These are phyloP conservation scores for Suillus bovinus DNA, from an alignment of 768 basidiomycete species.

Conservation along the genomic window DNA sequence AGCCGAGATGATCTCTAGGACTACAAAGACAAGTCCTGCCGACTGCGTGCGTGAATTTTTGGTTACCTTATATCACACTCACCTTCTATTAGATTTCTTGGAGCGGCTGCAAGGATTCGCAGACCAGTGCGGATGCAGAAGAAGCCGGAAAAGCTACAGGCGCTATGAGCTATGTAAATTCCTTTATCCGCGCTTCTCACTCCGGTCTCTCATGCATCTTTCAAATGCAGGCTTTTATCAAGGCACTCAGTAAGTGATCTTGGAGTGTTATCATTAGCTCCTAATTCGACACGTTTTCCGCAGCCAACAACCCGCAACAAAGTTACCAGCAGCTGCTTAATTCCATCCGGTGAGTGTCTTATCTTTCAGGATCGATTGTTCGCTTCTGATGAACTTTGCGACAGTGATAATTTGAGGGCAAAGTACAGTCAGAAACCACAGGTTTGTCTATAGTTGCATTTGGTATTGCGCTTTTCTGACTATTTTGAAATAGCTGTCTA, in stretches of 20 bases:
- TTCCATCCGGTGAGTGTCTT: slow-evolving; percentile 39
- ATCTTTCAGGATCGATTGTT: background rate
- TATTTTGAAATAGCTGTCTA: slow-evolving; percentile 35
- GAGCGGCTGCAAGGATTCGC: slow-evolving; percentile 79
- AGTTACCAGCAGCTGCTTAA: slow-evolving; percentile 52
- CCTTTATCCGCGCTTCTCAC: background rate
- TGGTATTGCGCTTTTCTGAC: slow-evolving; percentile 12
- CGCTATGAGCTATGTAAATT: slow-evolving; percentile 76
- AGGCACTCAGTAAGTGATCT: slow-evolving; percentile 46
- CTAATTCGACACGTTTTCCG: slow-evolving; percentile 6
- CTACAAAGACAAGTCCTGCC: slow-evolving; percentile 74
- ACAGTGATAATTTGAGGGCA: slow-evolving; percentile 40
- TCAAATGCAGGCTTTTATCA: slow-evolving; percentile 52
- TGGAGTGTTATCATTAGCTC: background rate
- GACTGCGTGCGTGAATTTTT: slow-evolving; percentile 66
- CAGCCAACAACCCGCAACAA: slow-evolving; percentile 48
- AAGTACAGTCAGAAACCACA: slow-evolving; percentile 63
- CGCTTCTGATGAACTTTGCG: background rate
- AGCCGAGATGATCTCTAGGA: slow-evolving; percentile 59
- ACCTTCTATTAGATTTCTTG: slow-evolving; percentile 62
- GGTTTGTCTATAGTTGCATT: slow-evolving; percentile 18
- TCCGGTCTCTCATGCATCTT: background rate
- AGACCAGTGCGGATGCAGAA: slow-evolving; percentile 78
- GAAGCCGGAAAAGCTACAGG: slow-evolving; percentile 69
- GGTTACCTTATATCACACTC: background rate